These are phyloP conservation scores for Trametes versicolor DNA, from an alignment of 1,284 basidiomycete species.

Conservation along the genomic window DNA sequence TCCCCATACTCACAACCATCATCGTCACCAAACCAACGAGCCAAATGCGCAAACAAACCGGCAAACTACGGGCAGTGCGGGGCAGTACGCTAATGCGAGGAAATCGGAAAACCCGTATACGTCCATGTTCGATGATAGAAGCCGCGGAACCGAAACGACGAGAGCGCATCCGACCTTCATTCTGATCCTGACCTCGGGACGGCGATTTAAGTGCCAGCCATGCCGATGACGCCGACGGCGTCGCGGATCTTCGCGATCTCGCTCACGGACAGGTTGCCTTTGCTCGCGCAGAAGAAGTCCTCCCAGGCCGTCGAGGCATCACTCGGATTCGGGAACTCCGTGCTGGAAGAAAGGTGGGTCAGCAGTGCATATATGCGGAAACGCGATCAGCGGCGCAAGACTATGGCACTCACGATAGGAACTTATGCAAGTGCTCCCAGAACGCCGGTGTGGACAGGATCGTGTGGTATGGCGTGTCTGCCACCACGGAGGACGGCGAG, in stretches of 20 bases:
- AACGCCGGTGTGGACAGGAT: conserved; percentile 78
- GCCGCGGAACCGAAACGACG: neutral
- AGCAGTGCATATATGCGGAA: neutral
- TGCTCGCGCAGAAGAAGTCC: conserved; percentile 77
- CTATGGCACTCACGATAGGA: conserved; percentile 62
- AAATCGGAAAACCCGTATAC: neutral
- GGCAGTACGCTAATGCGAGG: neutral
- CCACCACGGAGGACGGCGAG: conserved; percentile 48
- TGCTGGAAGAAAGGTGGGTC: conserved; percentile 47
- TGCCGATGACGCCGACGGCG: conserved; percentile 77
- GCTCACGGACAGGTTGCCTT: conserved; percentile 71
- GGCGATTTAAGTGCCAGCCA: conserved; percentile 70
- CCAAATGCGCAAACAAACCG: neutral
- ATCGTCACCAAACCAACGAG: neutral
- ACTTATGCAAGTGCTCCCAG: conserved; percentile 75
- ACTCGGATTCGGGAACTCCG: conserved; percentile 60
- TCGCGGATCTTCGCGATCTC: conserved; percentile 86
- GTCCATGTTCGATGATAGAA: neutral
- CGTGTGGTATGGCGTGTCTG: conserved; percentile 67
- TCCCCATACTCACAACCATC: neutral
- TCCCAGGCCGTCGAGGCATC: conserved; percentile 76
- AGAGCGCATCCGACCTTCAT: neutral
- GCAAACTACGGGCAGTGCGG: neutral
- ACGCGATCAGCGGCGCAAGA: neutral
- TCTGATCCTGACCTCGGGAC: neutral